Base-by-base conservation (phyloP, 768 basidiomycete species). In the Boletellus ananiceps region DNA sequence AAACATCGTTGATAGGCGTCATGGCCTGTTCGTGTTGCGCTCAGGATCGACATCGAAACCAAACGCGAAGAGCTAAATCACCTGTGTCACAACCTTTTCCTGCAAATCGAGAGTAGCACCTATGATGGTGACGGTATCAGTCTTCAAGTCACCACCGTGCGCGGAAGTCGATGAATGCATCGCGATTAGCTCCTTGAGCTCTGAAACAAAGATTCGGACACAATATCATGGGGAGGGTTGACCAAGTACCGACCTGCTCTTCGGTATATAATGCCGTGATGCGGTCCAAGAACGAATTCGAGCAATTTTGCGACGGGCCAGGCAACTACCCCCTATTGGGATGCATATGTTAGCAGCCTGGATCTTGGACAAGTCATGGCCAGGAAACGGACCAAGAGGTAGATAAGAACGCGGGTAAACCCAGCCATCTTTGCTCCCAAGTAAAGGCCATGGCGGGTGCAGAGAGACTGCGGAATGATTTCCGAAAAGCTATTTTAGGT, bases 391-490 rank as follows among this genome's bases (percentile, higher is more conserved):
- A 89, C 89, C 64, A 92, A 58, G 16, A 74, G 67, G 70, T 81
- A 86, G 3, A 93, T 86, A 32, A 94, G 68, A 31, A 77, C 56
- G 33, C 74, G 79, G 1, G 87, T 85, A 36, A 86, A 76, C 1
- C 75, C 74, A 0, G 86, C 91, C 85, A 90, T 88, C 61, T 88
- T 88, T 8, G 91, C 89, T 32, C 92, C 91, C 40, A 95, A 79
- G 57, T 86, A 88, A 5, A 94, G 77, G 18, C 93, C 93, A 72
- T 92, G 86, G 33, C 92, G 86, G 18, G 89, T 89, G 67, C 89
- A 95, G n/a, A 94, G 72, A 1, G 88, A 89, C 61, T 95, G 92
- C 0, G 92, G 92, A 53, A 94, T 93, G 55, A 94, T 90, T 70
- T 94, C 91, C 21, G 91, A 73, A 64, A 93, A 94, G 50, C 90